Percentiles rank a stretch among this genome's conserved stretches.
phyloP scores from a whole-genome alignment of 768 basidiomycete species.

The Mycena galopus region DNA sequence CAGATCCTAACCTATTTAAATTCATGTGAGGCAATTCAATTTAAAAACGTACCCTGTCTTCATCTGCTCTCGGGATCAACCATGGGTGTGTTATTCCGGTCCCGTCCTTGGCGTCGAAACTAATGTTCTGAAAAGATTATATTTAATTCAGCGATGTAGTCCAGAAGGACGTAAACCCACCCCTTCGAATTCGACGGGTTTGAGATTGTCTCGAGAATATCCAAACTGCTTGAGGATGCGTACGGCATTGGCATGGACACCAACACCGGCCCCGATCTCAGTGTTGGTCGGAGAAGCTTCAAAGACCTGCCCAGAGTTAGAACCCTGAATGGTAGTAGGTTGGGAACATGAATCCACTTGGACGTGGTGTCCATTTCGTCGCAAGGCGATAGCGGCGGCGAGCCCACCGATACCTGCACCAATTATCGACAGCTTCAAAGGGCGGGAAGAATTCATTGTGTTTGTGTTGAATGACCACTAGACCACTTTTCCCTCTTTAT shows the following conservation, averaged over 20 bases:
- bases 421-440: constrained; percentile 3
- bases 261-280: constrained; percentile 27
- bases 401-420: constrained; percentile 9
- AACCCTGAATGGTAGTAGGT: not conserved
- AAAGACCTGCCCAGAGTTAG: constrained; percentile 14
- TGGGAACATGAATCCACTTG: not conserved
- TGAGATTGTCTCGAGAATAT: constrained; percentile 4
- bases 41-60: not conserved
- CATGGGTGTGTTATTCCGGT: not conserved
- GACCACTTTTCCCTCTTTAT: too few relatives aligned
- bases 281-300: constrained; percentile 14
- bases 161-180: not conserved
- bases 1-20: not conserved
- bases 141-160: not conserved
- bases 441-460: not conserved
- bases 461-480: not conserved
- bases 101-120: constrained; percentile 16
- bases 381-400: not conserved
- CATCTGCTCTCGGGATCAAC: not conserved
- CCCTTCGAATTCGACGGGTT: not conserved
- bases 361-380: constrained; percentile 15
- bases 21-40: not conserved
- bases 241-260: constrained; percentile 16
- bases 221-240: constrained; percentile 15
- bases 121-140: not conserved